Evolutionary conservation across 345 rosid species (phyloP).

Genomic region (Kandelia obovata): DNA sequence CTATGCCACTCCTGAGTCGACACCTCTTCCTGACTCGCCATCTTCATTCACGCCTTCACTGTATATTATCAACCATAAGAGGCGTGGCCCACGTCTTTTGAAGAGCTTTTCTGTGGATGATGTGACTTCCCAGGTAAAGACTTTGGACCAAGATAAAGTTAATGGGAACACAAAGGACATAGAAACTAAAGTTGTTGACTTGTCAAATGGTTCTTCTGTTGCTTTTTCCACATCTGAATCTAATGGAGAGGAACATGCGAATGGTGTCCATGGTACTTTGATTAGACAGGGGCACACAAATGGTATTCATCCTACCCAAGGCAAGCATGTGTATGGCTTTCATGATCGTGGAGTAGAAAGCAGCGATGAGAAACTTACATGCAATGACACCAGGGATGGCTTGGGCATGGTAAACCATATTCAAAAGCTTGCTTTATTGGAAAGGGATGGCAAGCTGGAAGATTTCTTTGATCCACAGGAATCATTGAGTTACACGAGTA

Average conservation of each 20-base stretch:
- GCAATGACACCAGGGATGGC: conserved; percentile 20
- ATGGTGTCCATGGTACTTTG: conserved; percentile 20
- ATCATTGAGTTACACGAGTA: conserved; percentile 55
- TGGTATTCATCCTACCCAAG: conserved; percentile 2
- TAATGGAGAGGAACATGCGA: conserved; percentile 24
- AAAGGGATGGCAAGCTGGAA: conserved; percentile 40
- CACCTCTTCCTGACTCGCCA: conserved; percentile 74
- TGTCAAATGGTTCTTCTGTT: conserved; percentile 29
- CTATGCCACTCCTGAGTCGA: conserved; percentile 66
- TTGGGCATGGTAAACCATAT: conserved; percentile 28
- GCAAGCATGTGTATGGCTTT: conserved; percentile 23
- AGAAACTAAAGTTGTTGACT: conserved; percentile 26
- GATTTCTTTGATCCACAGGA: conserved; percentile 57
- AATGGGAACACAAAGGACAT: conserved; percentile 16
- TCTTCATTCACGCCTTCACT: conserved; percentile 80
- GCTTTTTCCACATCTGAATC: conserved; percentile 30
- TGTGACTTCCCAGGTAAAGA: conserved; percentile 28
- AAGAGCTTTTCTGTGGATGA: conserved; percentile 51
- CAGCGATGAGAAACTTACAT: conserved; percentile 24
- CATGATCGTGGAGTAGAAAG: conserved; percentile 23
- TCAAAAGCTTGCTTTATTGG: conserved; percentile 25
- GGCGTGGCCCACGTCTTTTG: conserved; percentile 61
- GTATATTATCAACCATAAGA: conserved; percentile 73
- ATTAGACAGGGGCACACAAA: conserved; percentile 15
- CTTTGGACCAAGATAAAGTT: conserved; percentile 29